These are phyloP conservation scores for Dendrobium huoshanense DNA, from an alignment of 106 monocot genomes.

Conservation along the genomic window DNA sequence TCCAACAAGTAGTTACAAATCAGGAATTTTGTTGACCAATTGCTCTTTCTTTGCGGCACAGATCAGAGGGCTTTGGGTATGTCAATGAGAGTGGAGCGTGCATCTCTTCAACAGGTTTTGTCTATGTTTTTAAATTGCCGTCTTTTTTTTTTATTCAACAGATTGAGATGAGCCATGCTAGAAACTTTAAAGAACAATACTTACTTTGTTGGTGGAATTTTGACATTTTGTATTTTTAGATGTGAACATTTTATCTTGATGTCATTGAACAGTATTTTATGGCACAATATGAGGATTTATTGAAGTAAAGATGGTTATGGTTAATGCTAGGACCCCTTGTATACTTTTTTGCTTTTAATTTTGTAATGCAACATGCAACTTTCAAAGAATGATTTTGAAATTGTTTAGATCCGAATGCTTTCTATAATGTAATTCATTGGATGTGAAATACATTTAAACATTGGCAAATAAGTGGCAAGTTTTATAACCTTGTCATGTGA, in stretches of 20 bases:
- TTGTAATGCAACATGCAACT: too few relatives aligned
- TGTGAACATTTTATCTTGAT: background rate
- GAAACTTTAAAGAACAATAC: background rate
- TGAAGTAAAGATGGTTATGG: background rate
- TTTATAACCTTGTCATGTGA: too few relatives aligned
- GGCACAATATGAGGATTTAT: background rate
- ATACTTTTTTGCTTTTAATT: too few relatives aligned
- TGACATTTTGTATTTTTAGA: background rate
- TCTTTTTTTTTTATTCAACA: background rate
- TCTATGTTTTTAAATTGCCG: background rate
- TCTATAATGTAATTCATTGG: background rate
- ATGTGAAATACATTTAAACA: background rate
- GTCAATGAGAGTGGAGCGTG: constrained; percentile 99
- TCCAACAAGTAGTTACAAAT: background rate
- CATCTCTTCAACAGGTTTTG: constrained; percentile 89
- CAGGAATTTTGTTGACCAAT: constrained; percentile 6
- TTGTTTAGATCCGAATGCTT: too few relatives aligned
- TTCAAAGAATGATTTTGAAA: background rate
- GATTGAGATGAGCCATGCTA: background rate
- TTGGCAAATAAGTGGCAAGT: too few relatives aligned
- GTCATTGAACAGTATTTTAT: background rate
- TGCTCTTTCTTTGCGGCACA: constrained; percentile 12
- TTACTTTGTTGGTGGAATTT: background rate
- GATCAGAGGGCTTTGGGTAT: constrained; percentile 99
- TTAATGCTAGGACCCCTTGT: background rate